Base-by-base conservation (phyloP, 352 stramenopile genomes). In the Globisporangium polare region DNA sequence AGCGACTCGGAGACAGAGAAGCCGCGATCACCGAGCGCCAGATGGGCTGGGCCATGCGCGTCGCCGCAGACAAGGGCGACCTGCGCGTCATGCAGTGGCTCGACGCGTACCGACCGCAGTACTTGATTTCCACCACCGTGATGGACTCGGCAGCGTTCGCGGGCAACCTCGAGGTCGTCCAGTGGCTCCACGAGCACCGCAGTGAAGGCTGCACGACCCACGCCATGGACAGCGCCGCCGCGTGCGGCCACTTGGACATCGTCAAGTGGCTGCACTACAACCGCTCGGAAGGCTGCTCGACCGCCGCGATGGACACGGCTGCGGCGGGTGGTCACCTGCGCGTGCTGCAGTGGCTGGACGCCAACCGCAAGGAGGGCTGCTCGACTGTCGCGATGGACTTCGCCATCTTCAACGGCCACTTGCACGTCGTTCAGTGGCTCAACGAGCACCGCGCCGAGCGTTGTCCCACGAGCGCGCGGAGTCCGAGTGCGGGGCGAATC, bases 111-210 rank as follows among this genome's bases (percentile, higher is more conserved):
- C 42, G 65, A 13, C 67, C 69, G 2, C 45, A 79, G 6, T 53
- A 63, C 33, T 69, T 62, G 27, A 67, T 74, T 33, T 80, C 75
- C 33, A 73, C 71, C 15, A 59, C 62, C 24, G 73, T 82, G 7
- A 89, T 91, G 80, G 82, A 91, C 72, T 80, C 81, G 31, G 82
- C 82, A 13, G 82, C 82, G n/a, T 80, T 84, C 53, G 68, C 71
- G 35, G 82, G 82, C 0, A 78, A 80, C 53, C 60, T 86, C 6
- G 49, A 73, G 1, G 60, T 88, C n/a, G 63, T 91, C 27, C 59
- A 83, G 51, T 91, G 75, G 66, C 69, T 91, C 1, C 74, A 91
- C 43, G 58, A 71, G 39, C 72, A 89, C 51, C 68, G 79, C 3
- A 66, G 54, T 2, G 82, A 89, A 57, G 79, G 78, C 12, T 91